Conservation (phyloP, 305 asterid genomes). For the Plantago coronopus region DNA sequence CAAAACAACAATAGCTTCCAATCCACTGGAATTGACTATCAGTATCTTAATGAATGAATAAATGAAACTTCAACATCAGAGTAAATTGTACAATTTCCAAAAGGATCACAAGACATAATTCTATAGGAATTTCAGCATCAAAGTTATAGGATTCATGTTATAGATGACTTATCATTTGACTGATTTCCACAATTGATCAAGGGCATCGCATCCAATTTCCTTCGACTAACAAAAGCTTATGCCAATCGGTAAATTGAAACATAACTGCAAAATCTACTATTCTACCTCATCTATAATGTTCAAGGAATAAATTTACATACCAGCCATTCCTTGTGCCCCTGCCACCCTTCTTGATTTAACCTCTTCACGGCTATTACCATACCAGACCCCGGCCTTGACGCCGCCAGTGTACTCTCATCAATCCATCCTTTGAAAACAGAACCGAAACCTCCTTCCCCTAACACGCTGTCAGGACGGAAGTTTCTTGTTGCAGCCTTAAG, state of each 20-base stretch:
- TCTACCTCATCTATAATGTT: not conserved
- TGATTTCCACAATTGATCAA: no score
- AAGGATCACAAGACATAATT: no score
- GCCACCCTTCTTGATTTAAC: constrained; percentile 84
- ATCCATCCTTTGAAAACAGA: constrained; percentile 85
- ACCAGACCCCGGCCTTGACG: constrained; percentile 64
- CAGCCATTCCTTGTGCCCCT: constrained; percentile 98
- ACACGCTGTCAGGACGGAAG: constrained; percentile 68
- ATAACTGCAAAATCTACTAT: not conserved
- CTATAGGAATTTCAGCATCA: no score
- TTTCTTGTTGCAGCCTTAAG: constrained; percentile 71
- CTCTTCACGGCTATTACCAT: constrained; percentile 74
- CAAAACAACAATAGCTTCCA: not conserved
- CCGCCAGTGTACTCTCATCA: constrained; percentile 52
- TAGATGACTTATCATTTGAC: no score
- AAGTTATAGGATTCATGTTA: no score
- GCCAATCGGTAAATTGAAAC: not conserved
- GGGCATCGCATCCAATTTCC: no score
- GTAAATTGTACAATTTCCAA: no score
- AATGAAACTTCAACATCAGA: not conserved
- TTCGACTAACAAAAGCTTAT: no score
- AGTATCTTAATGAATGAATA: not conserved
- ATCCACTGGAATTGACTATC: no score
- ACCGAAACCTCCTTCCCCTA: constrained; percentile 89
- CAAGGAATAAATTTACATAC: constrained; percentile 33